Percentiles rank a stretch among this genome's conserved stretches.
Evolutionary conservation across 225 moss, liverwort and hornwort genomes (phyloP).

Genomic region (Climacium dendroides): DNA sequence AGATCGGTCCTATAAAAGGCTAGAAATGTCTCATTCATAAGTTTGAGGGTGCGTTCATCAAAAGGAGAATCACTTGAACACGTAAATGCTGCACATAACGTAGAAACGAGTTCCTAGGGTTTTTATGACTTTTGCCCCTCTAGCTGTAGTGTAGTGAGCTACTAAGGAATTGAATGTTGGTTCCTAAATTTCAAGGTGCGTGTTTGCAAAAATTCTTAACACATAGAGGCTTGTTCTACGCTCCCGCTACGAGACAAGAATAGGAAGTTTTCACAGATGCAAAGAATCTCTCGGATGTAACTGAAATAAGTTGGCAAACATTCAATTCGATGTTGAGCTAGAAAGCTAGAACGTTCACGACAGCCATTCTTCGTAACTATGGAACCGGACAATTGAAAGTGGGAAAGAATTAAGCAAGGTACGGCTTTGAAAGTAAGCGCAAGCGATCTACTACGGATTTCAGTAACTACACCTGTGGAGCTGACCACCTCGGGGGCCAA

Average conservation of each 20-base stretch:
- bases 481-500: not conserved
- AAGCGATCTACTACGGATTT: constrained; percentile 22
- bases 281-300: not conserved
- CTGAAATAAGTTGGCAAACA: not conserved
- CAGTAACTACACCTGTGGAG: not conserved
- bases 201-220: not conserved
- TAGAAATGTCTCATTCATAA: not conserved
- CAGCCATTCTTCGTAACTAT: not conserved
- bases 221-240: not conserved
- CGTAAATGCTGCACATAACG: not conserved
- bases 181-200: not conserved
- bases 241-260: not conserved
- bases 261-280: not conserved
- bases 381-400: not conserved
- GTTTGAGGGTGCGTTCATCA: not conserved
- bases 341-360: not conserved
- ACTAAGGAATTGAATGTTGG: not conserved
- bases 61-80: not conserved
- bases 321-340: not conserved
- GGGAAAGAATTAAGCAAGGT: not conserved
- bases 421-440: not conserved
- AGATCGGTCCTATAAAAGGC: not conserved
- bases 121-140: not conserved
- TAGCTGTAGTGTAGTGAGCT: not conserved
- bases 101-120: not conserved